Conservation (phyloP, 2,329 filamentous ascomycete genomes). For the Aspergillus sclerotialis region DNA sequence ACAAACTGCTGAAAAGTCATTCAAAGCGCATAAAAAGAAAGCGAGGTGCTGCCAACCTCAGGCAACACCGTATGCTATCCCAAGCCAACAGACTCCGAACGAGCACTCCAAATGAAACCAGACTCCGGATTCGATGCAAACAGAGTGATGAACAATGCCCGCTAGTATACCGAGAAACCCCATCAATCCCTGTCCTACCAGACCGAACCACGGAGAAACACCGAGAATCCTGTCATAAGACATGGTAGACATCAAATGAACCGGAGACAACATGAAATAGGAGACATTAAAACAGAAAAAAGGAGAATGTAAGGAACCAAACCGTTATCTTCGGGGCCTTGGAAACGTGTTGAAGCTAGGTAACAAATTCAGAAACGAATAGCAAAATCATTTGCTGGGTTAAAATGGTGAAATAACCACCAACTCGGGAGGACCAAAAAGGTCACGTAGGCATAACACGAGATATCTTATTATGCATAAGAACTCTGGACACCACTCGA, state of each 20-base stretch:
- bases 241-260: slow-evolving; percentile 1
- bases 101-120: slow-evolving; percentile 10
- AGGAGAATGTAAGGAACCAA: neutral
- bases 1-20: neutral
- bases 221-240: slow-evolving; percentile 6
- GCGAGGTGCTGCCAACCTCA: slow-evolving; percentile 3
- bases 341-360: neutral
- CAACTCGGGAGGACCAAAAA: no score
- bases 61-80: slow-evolving; percentile 5
- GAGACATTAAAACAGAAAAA: neutral
- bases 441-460: neutral
- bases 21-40: neutral
- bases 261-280: neutral
- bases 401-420: neutral
- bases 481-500: slow-evolving; percentile 27
- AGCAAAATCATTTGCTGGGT: slow-evolving; percentile 1
- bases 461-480: slow-evolving; percentile 16
- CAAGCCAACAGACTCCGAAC: slow-evolving; percentile 9
- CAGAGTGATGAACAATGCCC: slow-evolving; percentile 11
- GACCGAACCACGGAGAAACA: slow-evolving; percentile 11
- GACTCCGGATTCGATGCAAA: slow-evolving; percentile 22
- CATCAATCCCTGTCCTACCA: slow-evolving; percentile 7
- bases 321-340: neutral
- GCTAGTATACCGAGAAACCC: slow-evolving; percentile 10
- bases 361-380: slow-evolving; percentile 3